Percentiles rank a stretch among this genome's conserved stretches.
Conservation (phyloP, 768 basidiomycete genomes). For the Termitomyces sp. region DNA sequence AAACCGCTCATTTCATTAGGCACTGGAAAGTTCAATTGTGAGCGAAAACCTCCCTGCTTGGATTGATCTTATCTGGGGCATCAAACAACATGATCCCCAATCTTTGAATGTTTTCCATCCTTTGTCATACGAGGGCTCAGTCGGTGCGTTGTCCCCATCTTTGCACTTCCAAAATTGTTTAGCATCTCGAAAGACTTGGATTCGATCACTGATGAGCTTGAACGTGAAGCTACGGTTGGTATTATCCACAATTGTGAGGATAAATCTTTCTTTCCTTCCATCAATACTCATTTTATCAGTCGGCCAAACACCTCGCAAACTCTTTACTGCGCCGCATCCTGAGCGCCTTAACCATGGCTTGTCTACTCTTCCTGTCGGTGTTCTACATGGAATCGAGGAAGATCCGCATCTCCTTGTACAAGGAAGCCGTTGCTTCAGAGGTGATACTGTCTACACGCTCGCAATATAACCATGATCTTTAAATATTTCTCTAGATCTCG, state of each 20-base stretch:
- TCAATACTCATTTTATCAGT: constrained; percentile 36
- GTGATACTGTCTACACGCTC: constrained; percentile 25
- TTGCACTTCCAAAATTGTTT: neutral
- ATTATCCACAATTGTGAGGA: constrained; percentile 88
- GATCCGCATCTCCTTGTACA: constrained; percentile 68
- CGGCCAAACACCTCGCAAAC: constrained; percentile 86
- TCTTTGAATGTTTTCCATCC: constrained; percentile 89
- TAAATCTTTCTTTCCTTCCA: neutral
- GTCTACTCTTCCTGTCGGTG: constrained; percentile 66
- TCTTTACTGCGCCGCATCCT: constrained; percentile 77
- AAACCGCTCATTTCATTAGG: constrained; percentile 33
- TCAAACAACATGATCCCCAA: constrained; percentile 71
- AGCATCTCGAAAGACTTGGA: constrained; percentile 61
- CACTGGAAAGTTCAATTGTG: constrained; percentile 82
- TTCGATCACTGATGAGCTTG: constrained; percentile 75
- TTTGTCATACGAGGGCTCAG: constrained; percentile 86
- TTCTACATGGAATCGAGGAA: constrained; percentile 76
- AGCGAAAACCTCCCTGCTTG: constrained; percentile 80
- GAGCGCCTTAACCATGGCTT: constrained; percentile 64
- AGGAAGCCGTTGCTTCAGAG: constrained; percentile 47
- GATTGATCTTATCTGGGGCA: constrained; percentile 95
- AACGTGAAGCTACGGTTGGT: constrained; percentile 88
- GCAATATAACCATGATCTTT: neutral
- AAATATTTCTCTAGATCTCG: constrained; percentile 37
- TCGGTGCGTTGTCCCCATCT: constrained; percentile 39